phyloP scores from a whole-genome alignment of 1,284 basidiomycete genomes.

The Apiotrichum brassicae region DNA sequence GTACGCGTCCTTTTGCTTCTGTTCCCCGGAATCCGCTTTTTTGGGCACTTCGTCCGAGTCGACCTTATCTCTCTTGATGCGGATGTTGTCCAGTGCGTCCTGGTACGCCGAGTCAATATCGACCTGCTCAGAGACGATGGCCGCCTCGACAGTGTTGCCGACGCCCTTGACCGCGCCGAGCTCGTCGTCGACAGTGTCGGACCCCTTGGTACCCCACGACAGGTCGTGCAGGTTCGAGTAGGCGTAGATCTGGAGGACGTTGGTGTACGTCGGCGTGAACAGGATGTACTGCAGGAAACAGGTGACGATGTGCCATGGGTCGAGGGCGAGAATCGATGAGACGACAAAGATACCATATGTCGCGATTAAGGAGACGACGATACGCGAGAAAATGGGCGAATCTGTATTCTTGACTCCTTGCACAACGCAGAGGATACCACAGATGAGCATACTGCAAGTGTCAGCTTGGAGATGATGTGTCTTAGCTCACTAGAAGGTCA shows the following conservation, averaged over 20 bases:
- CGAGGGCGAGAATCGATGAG: slow-evolving; percentile 77
- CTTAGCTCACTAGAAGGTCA: slow-evolving; percentile 62
- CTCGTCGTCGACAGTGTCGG: slow-evolving; percentile 61
- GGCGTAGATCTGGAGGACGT: slow-evolving; percentile 27
- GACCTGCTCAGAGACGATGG: slow-evolving; percentile 74
- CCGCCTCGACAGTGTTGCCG: slow-evolving; percentile 74
- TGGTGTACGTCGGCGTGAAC: slow-evolving; percentile 48
- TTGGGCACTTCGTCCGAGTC: slow-evolving; percentile 33
- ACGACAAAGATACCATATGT: slow-evolving; percentile 81
- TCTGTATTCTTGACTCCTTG: slow-evolving; percentile 59
- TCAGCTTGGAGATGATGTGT: not conserved
- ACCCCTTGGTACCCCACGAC: slow-evolving; percentile 84
- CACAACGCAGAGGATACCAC: slow-evolving; percentile 67
- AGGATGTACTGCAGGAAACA: slow-evolving; percentile 85
- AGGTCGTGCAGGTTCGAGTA: slow-evolving; percentile 56
- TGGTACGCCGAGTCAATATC: slow-evolving; percentile 87
- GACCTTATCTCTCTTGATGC: slow-evolving; percentile 37
- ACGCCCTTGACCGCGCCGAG: slow-evolving; percentile 63
- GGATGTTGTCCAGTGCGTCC: slow-evolving; percentile 73
- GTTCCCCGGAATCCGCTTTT: slow-evolving; percentile 55
- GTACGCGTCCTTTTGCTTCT: slow-evolving; percentile 77
- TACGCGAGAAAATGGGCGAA: slow-evolving; percentile 59
- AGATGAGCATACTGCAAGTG: slow-evolving; percentile 47
- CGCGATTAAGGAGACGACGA: slow-evolving; percentile 75
- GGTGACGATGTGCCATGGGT: slow-evolving; percentile 84